phyloP scores from a whole-genome alignment of 108 stramenopile species.

The Discostella stelligeroides region DNA sequence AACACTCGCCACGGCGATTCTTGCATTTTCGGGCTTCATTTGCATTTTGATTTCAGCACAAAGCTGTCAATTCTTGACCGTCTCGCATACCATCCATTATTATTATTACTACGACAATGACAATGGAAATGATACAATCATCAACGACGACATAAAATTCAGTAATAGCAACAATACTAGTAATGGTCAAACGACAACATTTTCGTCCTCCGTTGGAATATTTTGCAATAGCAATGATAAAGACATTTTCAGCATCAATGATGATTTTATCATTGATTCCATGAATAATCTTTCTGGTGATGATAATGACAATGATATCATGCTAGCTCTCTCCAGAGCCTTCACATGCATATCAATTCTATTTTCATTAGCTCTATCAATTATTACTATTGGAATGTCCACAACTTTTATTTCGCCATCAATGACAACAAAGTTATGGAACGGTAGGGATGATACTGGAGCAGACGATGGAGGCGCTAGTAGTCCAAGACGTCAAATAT shows the following conservation, averaged over 20 bases:
- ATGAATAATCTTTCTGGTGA: background rate
- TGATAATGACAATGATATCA: conserved; percentile 1
- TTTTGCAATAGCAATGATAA: conserved; percentile 8
- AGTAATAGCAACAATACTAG: background rate
- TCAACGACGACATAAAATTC: too few relatives aligned
- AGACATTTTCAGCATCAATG: background rate
- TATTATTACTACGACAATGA: background rate
- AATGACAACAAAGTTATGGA: conserved; percentile 18
- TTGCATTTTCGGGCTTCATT: conserved; percentile 1
- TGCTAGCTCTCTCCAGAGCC: conserved; percentile 16
- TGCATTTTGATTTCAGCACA: background rate
- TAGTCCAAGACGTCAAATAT: too few relatives aligned
- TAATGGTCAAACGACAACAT: conserved; percentile 1
- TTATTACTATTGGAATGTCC: conserved; percentile 20
- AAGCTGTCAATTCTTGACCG: conserved; percentile 21
- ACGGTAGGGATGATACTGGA: background rate
- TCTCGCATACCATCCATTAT: background rate
- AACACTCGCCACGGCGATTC: conserved; percentile 9
- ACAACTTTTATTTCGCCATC: conserved; percentile 19
- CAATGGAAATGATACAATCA: too few relatives aligned
- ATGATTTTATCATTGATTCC: too few relatives aligned
- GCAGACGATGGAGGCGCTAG: too few relatives aligned
- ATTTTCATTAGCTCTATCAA: conserved; percentile 1
- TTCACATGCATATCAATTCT: conserved; percentile 22
- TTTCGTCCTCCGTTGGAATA: conserved; percentile 12